Conservation (phyloP, 2,329 filamentous ascomycete genomes). For the Blastomyces gilchristii region DNA sequence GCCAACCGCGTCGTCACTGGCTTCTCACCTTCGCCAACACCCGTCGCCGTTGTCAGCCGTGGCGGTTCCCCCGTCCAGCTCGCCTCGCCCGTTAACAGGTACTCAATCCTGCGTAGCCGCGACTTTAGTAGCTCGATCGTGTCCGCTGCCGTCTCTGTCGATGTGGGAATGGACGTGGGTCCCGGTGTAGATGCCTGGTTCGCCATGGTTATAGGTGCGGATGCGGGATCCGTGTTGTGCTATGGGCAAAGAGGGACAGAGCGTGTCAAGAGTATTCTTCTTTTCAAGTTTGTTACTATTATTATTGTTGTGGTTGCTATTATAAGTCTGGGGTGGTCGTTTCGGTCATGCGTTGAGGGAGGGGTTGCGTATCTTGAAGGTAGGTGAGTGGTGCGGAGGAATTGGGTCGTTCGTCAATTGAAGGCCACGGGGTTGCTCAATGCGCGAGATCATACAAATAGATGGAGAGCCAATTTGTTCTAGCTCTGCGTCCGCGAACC, state of each 20-base stretch:
- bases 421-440: not conserved
- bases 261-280: not conserved
- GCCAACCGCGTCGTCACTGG: slow-evolving; percentile 29
- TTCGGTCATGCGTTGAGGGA: not conserved
- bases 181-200: not conserved
- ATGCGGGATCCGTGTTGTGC: not conserved
- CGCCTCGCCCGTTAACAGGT: slow-evolving; percentile 34
- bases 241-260: not conserved
- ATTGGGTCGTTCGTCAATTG: not conserved
- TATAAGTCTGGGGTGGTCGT: not conserved
- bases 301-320: not conserved
- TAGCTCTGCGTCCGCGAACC: not conserved
- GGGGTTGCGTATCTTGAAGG: not conserved
- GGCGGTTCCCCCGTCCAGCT: slow-evolving; percentile 32
- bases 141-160: slow-evolving; percentile 24
- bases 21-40: slow-evolving; percentile 5
- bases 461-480: not conserved
- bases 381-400: too few species aligned
- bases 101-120: slow-evolving; percentile 36
- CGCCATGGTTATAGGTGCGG: not conserved
- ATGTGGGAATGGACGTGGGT: slow-evolving; percentile 8
- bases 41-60: slow-evolving; percentile 9
- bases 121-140: slow-evolving; percentile 37
- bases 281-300: not conserved
- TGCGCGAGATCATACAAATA: not conserved